These are phyloP conservation scores for Phaeotremella fagi DNA, from an alignment of 768 basidiomycete species.

Conservation along the genomic window DNA sequence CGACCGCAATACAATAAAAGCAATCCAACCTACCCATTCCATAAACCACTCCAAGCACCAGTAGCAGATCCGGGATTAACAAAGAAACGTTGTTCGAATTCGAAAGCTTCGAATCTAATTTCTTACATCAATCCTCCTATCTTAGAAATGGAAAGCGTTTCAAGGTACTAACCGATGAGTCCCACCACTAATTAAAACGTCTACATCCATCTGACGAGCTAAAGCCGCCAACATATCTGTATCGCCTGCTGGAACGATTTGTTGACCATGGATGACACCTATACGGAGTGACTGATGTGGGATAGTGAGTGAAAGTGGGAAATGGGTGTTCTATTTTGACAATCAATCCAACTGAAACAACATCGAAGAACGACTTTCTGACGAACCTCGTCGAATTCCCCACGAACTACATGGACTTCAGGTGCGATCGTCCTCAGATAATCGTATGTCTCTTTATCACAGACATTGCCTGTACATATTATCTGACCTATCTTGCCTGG, in stretches of 20 bases:
- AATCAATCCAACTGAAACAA: not conserved
- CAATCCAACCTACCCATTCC: slow-evolving; percentile 56
- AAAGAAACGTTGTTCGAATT: slow-evolving; percentile 86
- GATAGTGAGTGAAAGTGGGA: slow-evolving; percentile 75
- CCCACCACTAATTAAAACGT: slow-evolving; percentile 87
- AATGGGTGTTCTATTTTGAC: slow-evolving; percentile 56
- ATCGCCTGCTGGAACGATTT: slow-evolving; percentile 86
- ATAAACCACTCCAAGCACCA: slow-evolving; percentile 83
- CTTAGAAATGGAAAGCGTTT: too few relatives aligned
- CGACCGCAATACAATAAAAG: not conserved
- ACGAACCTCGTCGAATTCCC: slow-evolving; percentile 91
- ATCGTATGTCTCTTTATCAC: slow-evolving; percentile 95
- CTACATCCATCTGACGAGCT: slow-evolving; percentile 95
- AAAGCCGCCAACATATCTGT: slow-evolving; percentile 81
- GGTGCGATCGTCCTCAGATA: slow-evolving; percentile 90
- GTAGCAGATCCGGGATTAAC: slow-evolving; percentile 93
- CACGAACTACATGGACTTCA: slow-evolving; percentile 84
- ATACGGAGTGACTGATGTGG: slow-evolving; percentile 80
- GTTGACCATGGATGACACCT: slow-evolving; percentile 90
- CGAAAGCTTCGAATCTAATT: slow-evolving; percentile 86
- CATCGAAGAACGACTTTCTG: not conserved
- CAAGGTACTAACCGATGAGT: slow-evolving; percentile 72
- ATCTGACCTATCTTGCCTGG: slow-evolving; percentile 98
- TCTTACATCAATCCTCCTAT: not conserved
- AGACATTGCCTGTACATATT: slow-evolving; percentile 93